Evolutionary conservation across 495 filamentous ascomycete species (phyloP), one percentile per base, ranked within the genome.

Genomic region (Podospora sp.): DNA sequence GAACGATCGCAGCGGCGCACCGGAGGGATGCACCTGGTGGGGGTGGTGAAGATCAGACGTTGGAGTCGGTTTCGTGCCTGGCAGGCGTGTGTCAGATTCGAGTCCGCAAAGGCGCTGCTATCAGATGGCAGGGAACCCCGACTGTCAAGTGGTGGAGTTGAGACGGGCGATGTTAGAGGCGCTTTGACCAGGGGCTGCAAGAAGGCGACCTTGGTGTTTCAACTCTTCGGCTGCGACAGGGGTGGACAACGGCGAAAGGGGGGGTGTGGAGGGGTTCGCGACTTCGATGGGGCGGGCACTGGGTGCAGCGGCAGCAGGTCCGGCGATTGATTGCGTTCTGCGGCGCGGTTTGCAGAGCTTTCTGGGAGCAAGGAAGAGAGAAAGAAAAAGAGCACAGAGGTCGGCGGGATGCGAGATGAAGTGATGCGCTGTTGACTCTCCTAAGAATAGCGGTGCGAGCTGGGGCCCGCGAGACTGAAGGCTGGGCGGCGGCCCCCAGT

Each of bases 91-190:
- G 73, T 82, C 79, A 81, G 77, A 71, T 67, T 67, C 35, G 53
- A 67, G 60, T 50, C 27, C 66, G 70, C 59, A 68, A 69, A 62
- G 62, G 66, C 65, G 50, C 65, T 72, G 74, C 71, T 78, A 76
- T 73, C 75, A 77, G 75, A 76, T 49, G 66, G 65, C 56, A 64
- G 66, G 73, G 61, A 68, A 64, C 63, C 56, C 69, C 65, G 70
- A 63, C 56, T 62, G 70, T 70, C 66, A 68, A 71, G 36, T 65
- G 73, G 64, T 27, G 67, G 62, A 69, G 76, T 80, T 81, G 80
- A 82, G 80, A 83, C 80, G 76, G 69, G 73, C 55, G 57, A 22
- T 77, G 80, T 82, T 77, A 79, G 77, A 78, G 77, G 69, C 70
- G 79, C 73, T 74, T 73, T 74, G 76, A 76, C 73, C 51, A 66